Percentiles rank a stretch among this genome's conserved stretches.
Evolutionary conservation across 371 early-diverging fungal genomes (phyloP).

Genomic region (Mucor lusitanicus): DNA sequence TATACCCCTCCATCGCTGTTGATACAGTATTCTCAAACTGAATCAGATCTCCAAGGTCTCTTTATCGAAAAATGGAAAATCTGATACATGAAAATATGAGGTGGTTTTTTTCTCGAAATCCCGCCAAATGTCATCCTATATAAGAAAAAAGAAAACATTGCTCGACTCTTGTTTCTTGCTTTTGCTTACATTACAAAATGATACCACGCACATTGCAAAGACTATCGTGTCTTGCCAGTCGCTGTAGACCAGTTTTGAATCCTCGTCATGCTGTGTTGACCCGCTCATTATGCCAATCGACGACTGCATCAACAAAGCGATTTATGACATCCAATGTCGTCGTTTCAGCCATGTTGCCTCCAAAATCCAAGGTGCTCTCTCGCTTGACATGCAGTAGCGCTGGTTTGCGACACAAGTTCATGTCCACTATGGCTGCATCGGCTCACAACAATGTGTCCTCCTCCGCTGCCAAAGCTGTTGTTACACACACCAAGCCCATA

Average conservation of each 20-base stretch:
- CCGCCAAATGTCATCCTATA: not conserved
- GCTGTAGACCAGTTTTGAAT: not conserved
- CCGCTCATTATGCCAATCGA: not conserved
- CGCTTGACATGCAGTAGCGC: not conserved
- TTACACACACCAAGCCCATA: slow-evolving; percentile 46
- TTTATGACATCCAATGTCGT: not conserved
- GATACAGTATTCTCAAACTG: not conserved
- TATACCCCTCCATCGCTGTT: too few relatives aligned
- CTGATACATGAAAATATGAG: not conserved
- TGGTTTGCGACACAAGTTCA: not conserved
- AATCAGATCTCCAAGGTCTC: not conserved
- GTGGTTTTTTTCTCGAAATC: not conserved
- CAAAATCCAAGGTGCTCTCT: not conserved
- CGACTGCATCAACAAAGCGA: not conserved
- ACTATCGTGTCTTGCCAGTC: not conserved
- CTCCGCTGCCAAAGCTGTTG: not conserved
- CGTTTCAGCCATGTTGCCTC: not conserved
- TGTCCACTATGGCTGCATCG: not conserved
- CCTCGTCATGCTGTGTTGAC: not conserved
- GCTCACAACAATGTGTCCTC: not conserved
- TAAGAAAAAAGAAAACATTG: too few relatives aligned
- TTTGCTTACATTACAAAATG: not conserved
- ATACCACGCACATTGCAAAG: not conserved
- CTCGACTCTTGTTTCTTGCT: not conserved
- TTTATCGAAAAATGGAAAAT: not conserved